Evolutionary conservation across 495 filamentous ascomycete genomes (phyloP).

Genomic region (Tuber borchii): DNA sequence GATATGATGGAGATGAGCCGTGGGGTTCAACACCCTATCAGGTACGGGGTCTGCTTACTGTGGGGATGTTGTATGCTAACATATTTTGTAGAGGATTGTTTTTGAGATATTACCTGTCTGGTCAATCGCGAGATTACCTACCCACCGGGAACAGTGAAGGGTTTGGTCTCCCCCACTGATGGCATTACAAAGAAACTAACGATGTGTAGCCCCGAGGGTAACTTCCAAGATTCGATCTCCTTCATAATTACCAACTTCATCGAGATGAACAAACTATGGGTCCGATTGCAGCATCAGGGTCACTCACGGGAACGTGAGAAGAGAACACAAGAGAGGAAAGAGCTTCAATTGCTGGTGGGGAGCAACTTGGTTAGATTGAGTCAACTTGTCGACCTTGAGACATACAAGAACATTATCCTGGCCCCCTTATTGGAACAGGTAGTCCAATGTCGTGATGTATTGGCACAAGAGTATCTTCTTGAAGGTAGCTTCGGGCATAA

Average conservation of each 20-base stretch:
- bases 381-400: conserved; percentile 88
- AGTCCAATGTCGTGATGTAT: conserved; percentile 91
- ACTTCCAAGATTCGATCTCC: conserved; percentile 92
- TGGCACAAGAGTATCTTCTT: conserved; percentile 94
- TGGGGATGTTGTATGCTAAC: conserved; percentile 13
- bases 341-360: conserved; percentile 89
- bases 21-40: conserved; percentile 91
- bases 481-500: conserved; percentile 54
- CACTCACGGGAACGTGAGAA: conserved; percentile 90
- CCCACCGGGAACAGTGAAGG: conserved; percentile 77
- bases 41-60: conserved; percentile 20
- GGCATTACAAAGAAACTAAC: conserved; percentile 17
- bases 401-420: conserved; percentile 85
- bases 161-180: conserved; percentile 23
- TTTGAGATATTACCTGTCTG: conserved; percentile 88
- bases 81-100: conserved; percentile 62
- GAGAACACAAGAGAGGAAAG: conserved; percentile 86
- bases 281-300: conserved; percentile 92
- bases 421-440: conserved; percentile 89
- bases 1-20: conserved; percentile 99
- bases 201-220: conserved; percentile 64
- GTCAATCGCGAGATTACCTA: conserved; percentile 83
- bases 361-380: conserved; percentile 93
- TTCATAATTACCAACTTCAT: conserved; percentile 98
- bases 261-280: conserved; percentile 99